A percentile compares a stretch with the other conserved stretches of the same genome.
phyloP scores from a whole-genome alignment of 768 basidiomycete species.

The Mycena epipterygia region DNA sequence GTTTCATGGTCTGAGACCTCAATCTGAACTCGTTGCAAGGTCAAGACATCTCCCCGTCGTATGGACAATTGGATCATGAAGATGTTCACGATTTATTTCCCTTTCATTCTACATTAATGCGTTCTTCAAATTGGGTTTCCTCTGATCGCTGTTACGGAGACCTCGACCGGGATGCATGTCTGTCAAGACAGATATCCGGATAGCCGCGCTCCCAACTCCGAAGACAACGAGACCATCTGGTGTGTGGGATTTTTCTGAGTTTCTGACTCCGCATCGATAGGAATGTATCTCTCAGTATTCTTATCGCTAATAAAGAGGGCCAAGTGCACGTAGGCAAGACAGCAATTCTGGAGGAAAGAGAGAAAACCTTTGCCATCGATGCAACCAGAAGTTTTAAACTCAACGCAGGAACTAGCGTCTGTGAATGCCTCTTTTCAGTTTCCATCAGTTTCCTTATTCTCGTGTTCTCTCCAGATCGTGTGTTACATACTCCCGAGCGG shows the following conservation, averaged over 20 bases:
- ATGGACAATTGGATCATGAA: conserved; percentile 95
- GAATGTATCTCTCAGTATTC: conserved; percentile 84
- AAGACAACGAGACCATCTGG: conserved; percentile 94
- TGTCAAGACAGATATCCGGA: conserved; percentile 94
- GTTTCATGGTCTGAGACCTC: no score
- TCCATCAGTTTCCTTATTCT: background rate
- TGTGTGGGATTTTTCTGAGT: conserved; percentile 38
- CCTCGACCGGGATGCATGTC: conserved; percentile 75
- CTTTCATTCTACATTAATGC: background rate
- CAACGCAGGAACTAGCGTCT: conserved; percentile 93
- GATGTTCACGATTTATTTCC: conserved; percentile 48
- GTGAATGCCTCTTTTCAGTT: conserved; percentile 63
- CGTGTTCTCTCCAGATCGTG: conserved; percentile 72
- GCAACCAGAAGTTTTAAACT: conserved; percentile 87
- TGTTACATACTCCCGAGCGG: conserved; percentile 86
- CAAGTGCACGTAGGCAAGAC: conserved; percentile 70
- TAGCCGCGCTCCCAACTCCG: conserved; percentile 79
- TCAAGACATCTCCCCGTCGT: conserved; percentile 78
- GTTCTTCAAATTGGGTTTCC: conserved; percentile 78
- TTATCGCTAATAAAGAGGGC: conserved; percentile 71
- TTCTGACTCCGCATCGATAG: conserved; percentile 49
- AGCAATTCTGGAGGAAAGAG: conserved; percentile 75
- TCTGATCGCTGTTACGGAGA: conserved; percentile 89
- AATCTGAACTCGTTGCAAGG: conserved; percentile 47
- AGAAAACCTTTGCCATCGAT: conserved; percentile 78